Base-by-base conservation (phyloP, 352 stramenopile genomes). In the Globisporangium rhizosaccharum region DNA sequence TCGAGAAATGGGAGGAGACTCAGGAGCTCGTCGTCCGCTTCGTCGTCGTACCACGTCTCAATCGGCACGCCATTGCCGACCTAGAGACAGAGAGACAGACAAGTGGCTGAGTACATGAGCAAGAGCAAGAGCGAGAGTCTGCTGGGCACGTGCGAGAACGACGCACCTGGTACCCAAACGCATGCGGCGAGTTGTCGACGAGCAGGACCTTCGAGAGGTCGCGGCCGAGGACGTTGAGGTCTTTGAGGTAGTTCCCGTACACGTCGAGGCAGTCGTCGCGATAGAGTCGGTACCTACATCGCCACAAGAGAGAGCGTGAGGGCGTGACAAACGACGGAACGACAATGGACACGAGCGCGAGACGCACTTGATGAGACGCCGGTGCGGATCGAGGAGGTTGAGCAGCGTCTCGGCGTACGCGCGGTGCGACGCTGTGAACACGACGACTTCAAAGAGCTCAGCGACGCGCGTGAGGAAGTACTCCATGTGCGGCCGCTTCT, bases 211-310 rank as follows among this genome's bases (percentile, higher is more conserved):
- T 87, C 11, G 76, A 84, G 12, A 99, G 67, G 63, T 99, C 87
- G 23, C 96, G 73, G 10, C 95, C 94, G 0, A 99, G 76, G 15
- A 99, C 95, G 53, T 88, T 98, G n/a, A 99, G 69, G 60, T 99
- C 97, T 70, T 99, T 99, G 41, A 99, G 69, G 63, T 98, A 99
- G 72, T 99, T 99, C 3, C 97, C 97, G 56, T 99, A 97, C 4
- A 99, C 94, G 14, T 94, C 77, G 2, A 99, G 68, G 61, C 97
- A 99, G 52, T 96, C 87, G 39, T 99, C 94, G 53, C 97, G 82
- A 70, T 97, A 99, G 36, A 99, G 72, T 49, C 96, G 79, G 57
- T 99, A 88, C 54, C 89, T 89, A 59, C 9, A 73, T 7, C 28
- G 28, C 28, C 28, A 33, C 78, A 67, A 65, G 74, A 66, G 48